Percentiles rank a stretch among this genome's conserved stretches.
These are phyloP conservation scores for Fraxinus sp. DNA, from an alignment of 305 asterid genomes.

Conservation along the genomic window DNA sequence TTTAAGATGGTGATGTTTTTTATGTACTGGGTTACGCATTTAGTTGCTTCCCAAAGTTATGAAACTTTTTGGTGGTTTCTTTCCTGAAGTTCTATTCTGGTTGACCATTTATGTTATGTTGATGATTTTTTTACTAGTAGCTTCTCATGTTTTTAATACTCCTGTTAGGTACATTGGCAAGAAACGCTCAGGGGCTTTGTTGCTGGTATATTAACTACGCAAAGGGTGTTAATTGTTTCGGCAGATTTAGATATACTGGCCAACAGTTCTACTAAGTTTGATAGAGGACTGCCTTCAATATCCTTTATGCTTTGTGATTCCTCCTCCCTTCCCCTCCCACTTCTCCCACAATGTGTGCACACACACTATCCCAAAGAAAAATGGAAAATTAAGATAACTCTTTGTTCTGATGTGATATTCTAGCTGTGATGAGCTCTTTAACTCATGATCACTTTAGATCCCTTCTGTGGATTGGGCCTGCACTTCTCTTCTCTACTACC, in stretches of 20 bases:
- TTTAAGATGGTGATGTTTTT: background rate
- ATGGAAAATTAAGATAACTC: background rate
- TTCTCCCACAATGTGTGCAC: background rate
- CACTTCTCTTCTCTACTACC: constrained; percentile 95
- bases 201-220: constrained; percentile 95
- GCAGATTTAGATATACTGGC: constrained; percentile 90
- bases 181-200: constrained; percentile 97
- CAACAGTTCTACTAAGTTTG: constrained; percentile 78
- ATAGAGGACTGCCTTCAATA: constrained; percentile 97
- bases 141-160: constrained; percentile 28
- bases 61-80: background rate
- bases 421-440: constrained; percentile 46
- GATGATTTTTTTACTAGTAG: constrained; percentile 1
- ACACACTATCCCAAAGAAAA: background rate
- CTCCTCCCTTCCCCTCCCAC: background rate
- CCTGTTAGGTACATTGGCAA: constrained; percentile 92
- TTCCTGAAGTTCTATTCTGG: background rate
- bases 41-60: background rate
- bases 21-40: background rate
- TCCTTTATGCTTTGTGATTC: constrained; percentile 49
- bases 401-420: constrained; percentile 17
- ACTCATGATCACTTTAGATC: constrained; percentile 87
- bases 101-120: constrained; percentile 5
- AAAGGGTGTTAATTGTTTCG: constrained; percentile 81
- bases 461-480: constrained; percentile 98